phyloP scores from a whole-genome alignment of 1,284 basidiomycete genomes.

The Trichosporon ovoides region DNA sequence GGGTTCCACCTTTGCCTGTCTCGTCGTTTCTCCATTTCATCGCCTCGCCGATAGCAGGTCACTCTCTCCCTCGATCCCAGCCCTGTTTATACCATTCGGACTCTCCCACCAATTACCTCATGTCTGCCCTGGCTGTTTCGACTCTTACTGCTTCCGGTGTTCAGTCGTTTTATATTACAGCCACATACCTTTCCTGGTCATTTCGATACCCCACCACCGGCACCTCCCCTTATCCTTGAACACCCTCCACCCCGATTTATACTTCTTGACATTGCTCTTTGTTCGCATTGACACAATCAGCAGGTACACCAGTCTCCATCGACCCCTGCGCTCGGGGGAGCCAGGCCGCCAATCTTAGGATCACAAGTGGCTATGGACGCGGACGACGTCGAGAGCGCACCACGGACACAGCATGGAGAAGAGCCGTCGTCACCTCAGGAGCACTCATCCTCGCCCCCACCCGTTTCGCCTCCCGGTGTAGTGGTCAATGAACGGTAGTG shows the following conservation, averaged over 20 bases:
- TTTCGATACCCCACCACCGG: conserved; percentile 2
- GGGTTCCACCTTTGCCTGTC: neutral
- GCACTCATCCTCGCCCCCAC: neutral
- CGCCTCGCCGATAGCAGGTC: neutral
- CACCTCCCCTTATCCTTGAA: conserved; percentile 1
- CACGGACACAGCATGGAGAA: neutral
- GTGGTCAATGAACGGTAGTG: neutral
- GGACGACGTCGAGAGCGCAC: neutral
- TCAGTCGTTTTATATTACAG: conserved; percentile 2
- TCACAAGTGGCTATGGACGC: conserved; percentile 5
- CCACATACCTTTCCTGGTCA: conserved; percentile 2
- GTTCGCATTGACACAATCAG: neutral
- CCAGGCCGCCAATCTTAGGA: conserved; percentile 1
- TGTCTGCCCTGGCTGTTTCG: conserved; percentile 4
- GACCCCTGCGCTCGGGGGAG: conserved; percentile 4
- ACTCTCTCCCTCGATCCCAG: neutral
- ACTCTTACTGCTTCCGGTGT: conserved; percentile 5
- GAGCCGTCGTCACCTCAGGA: neutral
- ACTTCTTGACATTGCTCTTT: neutral
- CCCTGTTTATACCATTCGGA: neutral
- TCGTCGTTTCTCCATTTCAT: neutral
- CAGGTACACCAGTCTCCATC: conserved; percentile 1
- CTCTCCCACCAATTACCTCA: conserved; percentile 4
- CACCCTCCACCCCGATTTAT: neutral
- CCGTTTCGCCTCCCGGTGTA: neutral